These are phyloP conservation scores for Eleusine indica DNA, from an alignment of 176 grass and related monocot genomes.

Conservation along the genomic window DNA sequence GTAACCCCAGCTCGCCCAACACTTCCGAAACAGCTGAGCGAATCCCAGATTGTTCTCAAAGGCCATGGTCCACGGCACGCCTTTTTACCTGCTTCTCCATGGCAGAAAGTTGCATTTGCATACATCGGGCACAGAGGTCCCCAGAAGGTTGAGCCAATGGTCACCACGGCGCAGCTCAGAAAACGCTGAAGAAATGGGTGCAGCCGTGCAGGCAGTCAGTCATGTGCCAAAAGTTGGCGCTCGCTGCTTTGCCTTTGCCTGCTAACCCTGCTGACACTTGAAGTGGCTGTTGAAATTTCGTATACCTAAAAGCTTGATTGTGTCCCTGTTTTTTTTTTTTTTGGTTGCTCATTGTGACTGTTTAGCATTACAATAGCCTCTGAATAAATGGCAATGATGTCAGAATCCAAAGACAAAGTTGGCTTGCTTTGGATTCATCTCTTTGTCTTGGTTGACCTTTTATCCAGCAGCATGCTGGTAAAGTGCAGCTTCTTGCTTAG, in stretches of 20 bases:
- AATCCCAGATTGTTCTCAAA: slow-evolving; percentile 36
- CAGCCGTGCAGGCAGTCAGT: not conserved
- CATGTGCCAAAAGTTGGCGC: slow-evolving; percentile 38
- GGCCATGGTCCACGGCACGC: not conserved
- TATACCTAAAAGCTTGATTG: slow-evolving; percentile 36
- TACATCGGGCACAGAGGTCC: not conserved
- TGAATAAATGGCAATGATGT: not conserved
- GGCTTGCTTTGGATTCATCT: slow-evolving; percentile 23
- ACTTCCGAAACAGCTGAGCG: not conserved
- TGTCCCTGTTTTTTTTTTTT: slow-evolving; percentile 8
- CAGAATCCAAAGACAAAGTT: slow-evolving; percentile 23
- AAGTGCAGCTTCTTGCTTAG: not conserved
- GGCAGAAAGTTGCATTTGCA: slow-evolving; percentile 40
- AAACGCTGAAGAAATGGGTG: slow-evolving; percentile 12
- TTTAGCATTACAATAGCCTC: not conserved
- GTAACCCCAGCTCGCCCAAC: not conserved
- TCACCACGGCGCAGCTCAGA: not conserved
- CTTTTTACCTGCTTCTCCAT: slow-evolving; percentile 39
- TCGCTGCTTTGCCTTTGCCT: slow-evolving; percentile 27
- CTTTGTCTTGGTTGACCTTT: slow-evolving; percentile 17
- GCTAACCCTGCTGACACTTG: slow-evolving; percentile 22
- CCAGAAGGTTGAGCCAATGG: slow-evolving; percentile 11
- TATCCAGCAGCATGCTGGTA: not conserved
- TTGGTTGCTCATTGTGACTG: slow-evolving; percentile 3
- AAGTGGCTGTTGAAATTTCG: slow-evolving; percentile 25